These are phyloP conservation scores for Hypoxylon sp. DNA, from an alignment of 2,329 filamentous ascomycete genomes.

Conservation along the genomic window DNA sequence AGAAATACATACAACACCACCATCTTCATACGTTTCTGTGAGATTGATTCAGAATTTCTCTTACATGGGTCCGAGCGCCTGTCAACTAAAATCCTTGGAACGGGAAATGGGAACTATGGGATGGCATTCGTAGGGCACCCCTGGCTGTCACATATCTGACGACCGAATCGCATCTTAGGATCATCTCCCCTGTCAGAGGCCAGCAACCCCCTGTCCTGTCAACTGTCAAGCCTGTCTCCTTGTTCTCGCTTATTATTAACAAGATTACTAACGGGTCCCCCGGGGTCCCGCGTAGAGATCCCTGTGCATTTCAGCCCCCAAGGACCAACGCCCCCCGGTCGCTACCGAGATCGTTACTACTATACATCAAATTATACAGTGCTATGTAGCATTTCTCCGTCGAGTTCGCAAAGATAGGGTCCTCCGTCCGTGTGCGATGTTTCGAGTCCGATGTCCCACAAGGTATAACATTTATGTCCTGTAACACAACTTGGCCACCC, in stretches of 20 bases:
- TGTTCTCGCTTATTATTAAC: conserved; percentile 41
- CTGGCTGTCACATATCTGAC: conserved; percentile 48
- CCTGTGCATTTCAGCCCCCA: conserved; percentile 37
- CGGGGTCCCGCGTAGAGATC: conserved; percentile 30
- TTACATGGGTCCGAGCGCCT: conserved; percentile 39
- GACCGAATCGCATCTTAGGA: conserved; percentile 50
- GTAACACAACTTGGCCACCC: conserved; percentile 9
- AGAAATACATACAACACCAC: conserved; percentile 3
- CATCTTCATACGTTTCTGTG: conserved; percentile 1
- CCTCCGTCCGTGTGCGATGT: conserved; percentile 32
- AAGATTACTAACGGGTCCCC: conserved; percentile 39
- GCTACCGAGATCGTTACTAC: conserved; percentile 44
- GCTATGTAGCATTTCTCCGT: conserved; percentile 26
- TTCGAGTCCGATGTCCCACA: conserved; percentile 26
- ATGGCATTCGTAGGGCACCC: conserved; percentile 39
- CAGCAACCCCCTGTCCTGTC: conserved; percentile 34
- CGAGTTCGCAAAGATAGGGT: conserved; percentile 25
- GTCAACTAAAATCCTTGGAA: conserved; percentile 40
- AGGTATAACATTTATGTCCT: conserved; percentile 16
- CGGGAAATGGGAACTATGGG: conserved; percentile 43
- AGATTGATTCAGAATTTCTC: conserved; percentile 27
- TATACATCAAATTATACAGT: conserved; percentile 29
- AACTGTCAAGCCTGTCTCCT: conserved; percentile 42
- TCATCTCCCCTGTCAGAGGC: conserved; percentile 36
- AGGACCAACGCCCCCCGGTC: conserved; percentile 36